These are phyloP conservation scores for Babesia bovis DNA, from an alignment of 169 alveolate species.

Conservation along the genomic window DNA sequence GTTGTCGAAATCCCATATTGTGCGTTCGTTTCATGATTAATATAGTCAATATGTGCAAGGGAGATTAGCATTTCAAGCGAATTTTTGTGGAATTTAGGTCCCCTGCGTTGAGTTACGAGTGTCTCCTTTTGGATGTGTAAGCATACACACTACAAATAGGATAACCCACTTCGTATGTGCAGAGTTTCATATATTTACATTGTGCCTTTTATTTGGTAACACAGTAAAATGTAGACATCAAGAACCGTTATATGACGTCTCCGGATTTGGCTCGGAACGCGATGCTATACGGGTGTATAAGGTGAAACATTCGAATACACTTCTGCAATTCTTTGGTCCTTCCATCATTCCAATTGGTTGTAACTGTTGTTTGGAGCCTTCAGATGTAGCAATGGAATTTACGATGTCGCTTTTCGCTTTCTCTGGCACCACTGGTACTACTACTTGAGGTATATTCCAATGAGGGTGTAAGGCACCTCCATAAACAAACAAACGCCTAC, in stretches of 20 bases:
- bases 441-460: constrained; percentile 88
- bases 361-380: no score
- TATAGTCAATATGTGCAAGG: not conserved
- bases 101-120: not conserved
- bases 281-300: no score
- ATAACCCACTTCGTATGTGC: no score
- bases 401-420: not conserved
- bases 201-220: no score
- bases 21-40: constrained; percentile 21
- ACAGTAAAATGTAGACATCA: no score
- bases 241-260: no score
- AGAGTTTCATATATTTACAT: no score
- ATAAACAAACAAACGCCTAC: constrained; percentile 80
- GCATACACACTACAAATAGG: no score
- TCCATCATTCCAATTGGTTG: not conserved
- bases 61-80: not conserved
- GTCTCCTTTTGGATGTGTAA: not conserved
- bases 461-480: constrained; percentile 89
- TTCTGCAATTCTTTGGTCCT: not conserved
- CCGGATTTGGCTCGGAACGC: no score
- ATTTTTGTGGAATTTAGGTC: not conserved
- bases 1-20: constrained; percentile 6
- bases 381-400: no score
- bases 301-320: constrained; percentile 47
- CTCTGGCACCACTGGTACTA: constrained; percentile 58